Evolutionary conservation across 805 yeast genomes (phyloP).

Genomic region (Ogataea minuta): DNA sequence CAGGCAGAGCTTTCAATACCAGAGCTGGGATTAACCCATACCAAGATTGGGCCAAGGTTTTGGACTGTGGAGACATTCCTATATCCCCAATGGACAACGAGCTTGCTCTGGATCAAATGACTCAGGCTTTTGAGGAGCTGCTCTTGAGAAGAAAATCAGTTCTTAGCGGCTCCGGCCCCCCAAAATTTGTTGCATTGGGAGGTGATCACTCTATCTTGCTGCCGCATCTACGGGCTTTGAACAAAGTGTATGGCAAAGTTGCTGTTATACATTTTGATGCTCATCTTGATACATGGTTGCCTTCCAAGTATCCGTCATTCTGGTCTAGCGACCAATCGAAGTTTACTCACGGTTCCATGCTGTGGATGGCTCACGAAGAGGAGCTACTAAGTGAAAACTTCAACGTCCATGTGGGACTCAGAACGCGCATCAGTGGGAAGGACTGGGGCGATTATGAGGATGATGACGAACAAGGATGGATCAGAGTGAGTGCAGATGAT

Average conservation of each 20-base stretch:
- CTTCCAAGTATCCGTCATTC: slow-evolving; percentile 57
- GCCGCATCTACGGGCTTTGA: slow-evolving; percentile 67
- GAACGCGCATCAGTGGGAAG: slow-evolving; percentile 68
- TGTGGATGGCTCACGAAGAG: slow-evolving; percentile 76
- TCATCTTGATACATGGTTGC: slow-evolving; percentile 81
- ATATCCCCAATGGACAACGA: slow-evolving; percentile 58
- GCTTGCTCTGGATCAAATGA: slow-evolving; percentile 54
- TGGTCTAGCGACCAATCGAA: slow-evolving; percentile 41
- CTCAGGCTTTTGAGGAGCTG: slow-evolving; percentile 54
- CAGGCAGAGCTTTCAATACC: slow-evolving; percentile 66
- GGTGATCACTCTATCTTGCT: slow-evolving; percentile 80
- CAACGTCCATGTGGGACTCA: slow-evolving; percentile 73
- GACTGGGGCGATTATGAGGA: slow-evolving; percentile 61
- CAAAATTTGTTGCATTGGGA: slow-evolving; percentile 70
- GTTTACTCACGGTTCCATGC: slow-evolving; percentile 82
- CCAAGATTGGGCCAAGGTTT: slow-evolving; percentile 44
- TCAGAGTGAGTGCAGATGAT: slow-evolving; percentile 69
- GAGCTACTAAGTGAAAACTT: slow-evolving; percentile 53
- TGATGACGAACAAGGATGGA: slow-evolving; percentile 68
- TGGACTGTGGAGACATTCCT: slow-evolving; percentile 60
- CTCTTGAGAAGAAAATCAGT: slow-evolving; percentile 35
- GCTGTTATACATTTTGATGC: slow-evolving; percentile 83
- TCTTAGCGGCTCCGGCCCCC: slow-evolving; percentile 38
- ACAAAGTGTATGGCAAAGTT: slow-evolving; percentile 60
- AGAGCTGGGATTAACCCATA: slow-evolving; percentile 53